Evolutionary conservation across 768 basidiomycete species (phyloP).

Genomic region (Calocera viscosa): DNA sequence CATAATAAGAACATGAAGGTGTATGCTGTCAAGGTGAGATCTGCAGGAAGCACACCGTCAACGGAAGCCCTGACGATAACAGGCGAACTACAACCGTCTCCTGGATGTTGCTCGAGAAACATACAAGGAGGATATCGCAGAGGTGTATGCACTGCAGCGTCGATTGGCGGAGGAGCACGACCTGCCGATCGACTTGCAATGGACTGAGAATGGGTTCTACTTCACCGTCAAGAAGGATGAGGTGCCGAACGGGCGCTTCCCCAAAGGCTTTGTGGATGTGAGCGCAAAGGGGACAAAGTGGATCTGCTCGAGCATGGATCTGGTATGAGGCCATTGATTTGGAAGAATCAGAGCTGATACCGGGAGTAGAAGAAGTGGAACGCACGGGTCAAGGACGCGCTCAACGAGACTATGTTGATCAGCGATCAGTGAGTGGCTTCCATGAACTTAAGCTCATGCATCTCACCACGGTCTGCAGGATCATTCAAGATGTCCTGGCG

Average conservation of each 20-base stretch:
- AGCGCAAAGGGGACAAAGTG: conserved; percentile 54
- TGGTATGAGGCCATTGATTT: conserved; percentile 40
- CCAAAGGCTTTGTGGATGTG: conserved; percentile 59
- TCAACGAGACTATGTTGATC: conserved; percentile 78
- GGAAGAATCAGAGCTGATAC: neutral
- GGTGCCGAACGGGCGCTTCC: conserved; percentile 43
- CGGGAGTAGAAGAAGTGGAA: conserved; percentile 65
- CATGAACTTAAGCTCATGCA: neutral
- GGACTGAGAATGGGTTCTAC: conserved; percentile 55
- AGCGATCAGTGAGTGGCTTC: conserved; percentile 52
- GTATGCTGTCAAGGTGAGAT: conserved; percentile 66
- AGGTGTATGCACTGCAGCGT: conserved; percentile 61
- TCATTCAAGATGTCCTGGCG: conserved; percentile 63
- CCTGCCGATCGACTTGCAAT: conserved; percentile 52
- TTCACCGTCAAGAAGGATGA: conserved; percentile 58
- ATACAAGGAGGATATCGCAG: conserved; percentile 82
- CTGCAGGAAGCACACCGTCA: neutral
- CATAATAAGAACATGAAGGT: conserved; percentile 50
- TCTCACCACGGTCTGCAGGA: conserved; percentile 32
- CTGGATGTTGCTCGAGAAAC: conserved; percentile 93
- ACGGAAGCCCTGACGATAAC: neutral
- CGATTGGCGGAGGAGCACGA: conserved; percentile 48
- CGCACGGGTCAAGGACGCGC: conserved; percentile 74
- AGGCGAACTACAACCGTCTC: conserved; percentile 68
- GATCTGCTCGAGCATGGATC: conserved; percentile 65